A percentile compares a stretch with the other conserved stretches of the same genome.
phyloP scores from a whole-genome alignment of 2,329 filamentous ascomycete genomes.

The Atkinsonella hypoxylon region DNA sequence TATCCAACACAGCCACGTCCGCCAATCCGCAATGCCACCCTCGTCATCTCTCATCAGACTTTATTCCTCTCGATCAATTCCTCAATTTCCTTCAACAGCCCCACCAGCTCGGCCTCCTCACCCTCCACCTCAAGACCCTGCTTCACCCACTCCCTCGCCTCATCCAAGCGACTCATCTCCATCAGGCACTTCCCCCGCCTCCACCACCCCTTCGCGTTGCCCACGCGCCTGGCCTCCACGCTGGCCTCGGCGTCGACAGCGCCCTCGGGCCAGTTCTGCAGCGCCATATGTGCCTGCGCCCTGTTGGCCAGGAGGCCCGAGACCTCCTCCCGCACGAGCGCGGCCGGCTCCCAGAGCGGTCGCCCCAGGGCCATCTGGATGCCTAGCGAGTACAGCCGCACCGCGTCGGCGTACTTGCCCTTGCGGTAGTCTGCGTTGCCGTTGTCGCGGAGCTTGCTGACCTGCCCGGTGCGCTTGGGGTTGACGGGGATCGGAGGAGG shows the following conservation, averaged over 20 bases:
- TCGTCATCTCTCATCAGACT: slow-evolving; percentile 2
- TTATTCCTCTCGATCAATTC: slow-evolving; percentile 29
- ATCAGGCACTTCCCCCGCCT: slow-evolving; percentile 69
- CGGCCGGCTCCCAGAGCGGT: slow-evolving; percentile 78
- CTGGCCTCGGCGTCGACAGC: slow-evolving; percentile 80
- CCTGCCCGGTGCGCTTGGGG: slow-evolving; percentile 78
- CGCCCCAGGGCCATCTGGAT: slow-evolving; percentile 77
- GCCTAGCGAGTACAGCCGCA: slow-evolving; percentile 73
- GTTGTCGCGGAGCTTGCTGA: slow-evolving; percentile 81
- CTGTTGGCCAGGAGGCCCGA: slow-evolving; percentile 72
- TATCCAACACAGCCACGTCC: too few relatives aligned
- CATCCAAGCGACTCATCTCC: slow-evolving; percentile 81
- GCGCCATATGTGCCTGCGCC: slow-evolving; percentile 79
- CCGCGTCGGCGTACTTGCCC: slow-evolving; percentile 59
- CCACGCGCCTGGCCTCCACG: slow-evolving; percentile 74
- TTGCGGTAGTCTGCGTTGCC: slow-evolving; percentile 79
- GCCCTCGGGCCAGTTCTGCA: slow-evolving; percentile 72
- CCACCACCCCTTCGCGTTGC: slow-evolving; percentile 94
- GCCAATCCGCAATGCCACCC: too few relatives aligned
- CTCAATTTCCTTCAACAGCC: slow-evolving; percentile 52
- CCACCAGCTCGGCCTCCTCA: slow-evolving; percentile 50
- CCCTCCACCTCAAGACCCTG: slow-evolving; percentile 75
- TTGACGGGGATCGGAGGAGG: slow-evolving; percentile 85
- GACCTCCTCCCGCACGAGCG: slow-evolving; percentile 75
- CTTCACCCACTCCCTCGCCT: slow-evolving; percentile 69